A percentile compares a stretch with the other conserved stretches of the same genome.
Evolutionary conservation across 2,329 filamentous ascomycete species (phyloP).

Genomic region (Pseudogymnoascus sp.): DNA sequence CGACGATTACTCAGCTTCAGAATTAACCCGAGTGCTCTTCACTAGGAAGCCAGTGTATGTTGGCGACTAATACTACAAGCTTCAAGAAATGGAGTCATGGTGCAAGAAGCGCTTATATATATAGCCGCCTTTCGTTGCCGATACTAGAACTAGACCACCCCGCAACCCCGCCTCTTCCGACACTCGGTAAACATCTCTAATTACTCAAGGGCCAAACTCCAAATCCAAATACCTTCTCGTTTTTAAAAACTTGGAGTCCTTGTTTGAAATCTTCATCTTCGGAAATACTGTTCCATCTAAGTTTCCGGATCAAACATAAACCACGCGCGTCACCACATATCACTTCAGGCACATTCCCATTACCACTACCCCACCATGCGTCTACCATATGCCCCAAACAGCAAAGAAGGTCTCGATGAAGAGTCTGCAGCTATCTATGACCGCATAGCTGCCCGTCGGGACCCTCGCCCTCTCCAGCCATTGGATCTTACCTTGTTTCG

Average conservation of each 20-base stretch:
- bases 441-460: conserved; percentile 56
- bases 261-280: not conserved
- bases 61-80: not conserved
- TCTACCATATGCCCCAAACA: conserved; percentile 54
- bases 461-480: conserved; percentile 60
- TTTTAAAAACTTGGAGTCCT: not conserved
- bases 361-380: conserved; percentile 41
- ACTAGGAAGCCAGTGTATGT: not conserved
- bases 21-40: not conserved
- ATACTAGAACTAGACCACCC: not conserved
- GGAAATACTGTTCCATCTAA: not conserved
- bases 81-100: not conserved
- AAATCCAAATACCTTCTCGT: not conserved
- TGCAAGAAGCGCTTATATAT: conserved; percentile 3
- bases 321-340: not conserved
- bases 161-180: not conserved
- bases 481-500: conserved; percentile 73
- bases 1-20: not conserved
- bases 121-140: conserved; percentile 5
- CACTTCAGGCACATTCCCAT: not conserved
- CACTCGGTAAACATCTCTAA: not conserved
- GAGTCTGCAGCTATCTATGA: conserved; percentile 46
- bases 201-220: not conserved
- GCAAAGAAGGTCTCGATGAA: conserved; percentile 33
- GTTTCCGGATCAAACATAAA: not conserved